Evolutionary conservation across 2,329 filamentous ascomycete genomes (phyloP).

Genomic region (Aureobasidium sp.): DNA sequence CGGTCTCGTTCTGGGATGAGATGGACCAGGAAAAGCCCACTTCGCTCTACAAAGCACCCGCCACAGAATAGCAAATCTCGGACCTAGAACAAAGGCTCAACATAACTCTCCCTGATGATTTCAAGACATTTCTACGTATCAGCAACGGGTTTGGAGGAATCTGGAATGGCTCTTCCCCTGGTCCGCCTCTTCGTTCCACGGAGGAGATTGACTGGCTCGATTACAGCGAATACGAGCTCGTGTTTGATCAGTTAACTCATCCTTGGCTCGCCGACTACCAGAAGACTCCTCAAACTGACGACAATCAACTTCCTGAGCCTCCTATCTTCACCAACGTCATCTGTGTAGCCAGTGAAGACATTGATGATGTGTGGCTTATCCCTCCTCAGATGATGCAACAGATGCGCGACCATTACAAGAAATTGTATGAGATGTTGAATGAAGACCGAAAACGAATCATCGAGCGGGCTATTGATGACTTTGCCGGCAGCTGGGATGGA

Average conservation of each 20-base stretch:
- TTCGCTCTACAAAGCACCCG: neutral
- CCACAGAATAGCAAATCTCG: neutral
- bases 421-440: neutral
- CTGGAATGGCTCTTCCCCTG: neutral
- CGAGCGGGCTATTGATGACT: constrained; percentile 1
- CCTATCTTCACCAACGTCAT: neutral
- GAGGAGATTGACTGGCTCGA: neutral
- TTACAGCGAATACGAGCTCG: neutral
- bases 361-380: neutral
- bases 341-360: neutral
- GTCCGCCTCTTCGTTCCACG: neutral
- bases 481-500: neutral
- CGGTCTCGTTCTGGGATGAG: neutral
- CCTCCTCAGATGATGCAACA: neutral
- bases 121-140: neutral
- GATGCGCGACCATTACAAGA: neutral
- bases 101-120: neutral
- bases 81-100: neutral
- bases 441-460: neutral
- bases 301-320: neutral
- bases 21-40: neutral
- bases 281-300: neutral
- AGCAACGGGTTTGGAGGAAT: neutral
- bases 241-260: neutral
- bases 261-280: neutral